A percentile compares a stretch with the other conserved stretches of the same genome.
Evolutionary conservation across 768 basidiomycete species (phyloP).

Genomic region (Pulveroboletus sp.): DNA sequence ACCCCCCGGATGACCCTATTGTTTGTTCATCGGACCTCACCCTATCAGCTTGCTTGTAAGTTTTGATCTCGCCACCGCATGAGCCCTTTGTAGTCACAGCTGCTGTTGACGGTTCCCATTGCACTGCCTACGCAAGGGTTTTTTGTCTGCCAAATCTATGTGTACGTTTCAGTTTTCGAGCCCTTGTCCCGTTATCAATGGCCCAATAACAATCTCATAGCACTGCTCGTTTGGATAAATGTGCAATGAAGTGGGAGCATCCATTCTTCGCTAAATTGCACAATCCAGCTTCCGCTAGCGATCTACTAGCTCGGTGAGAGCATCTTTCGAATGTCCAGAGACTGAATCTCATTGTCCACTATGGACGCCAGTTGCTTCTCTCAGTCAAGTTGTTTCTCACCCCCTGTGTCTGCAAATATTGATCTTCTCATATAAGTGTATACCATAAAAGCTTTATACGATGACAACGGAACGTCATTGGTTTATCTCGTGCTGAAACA

Average conservation of each 20-base stretch:
- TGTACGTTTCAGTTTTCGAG: background rate
- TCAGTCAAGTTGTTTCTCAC: background rate
- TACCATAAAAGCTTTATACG: background rate
- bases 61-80: background rate
- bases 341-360: background rate
- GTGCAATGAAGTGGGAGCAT: too few relatives aligned
- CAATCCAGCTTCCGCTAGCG: background rate
- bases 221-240: constrained; percentile 6
- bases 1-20: too few relatives aligned
- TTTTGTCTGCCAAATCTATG: constrained; percentile 1
- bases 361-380: background rate
- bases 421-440: background rate
- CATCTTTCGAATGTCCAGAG: background rate
- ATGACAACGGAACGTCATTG: background rate
- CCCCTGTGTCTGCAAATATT: background rate
- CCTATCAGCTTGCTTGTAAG: constrained; percentile 6
- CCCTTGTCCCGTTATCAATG: background rate
- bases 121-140: constrained; percentile 5
- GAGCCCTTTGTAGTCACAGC: background rate
- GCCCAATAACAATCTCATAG: background rate
- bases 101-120: background rate
- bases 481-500: background rate
- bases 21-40: background rate
- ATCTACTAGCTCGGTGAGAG: constrained; percentile 1
- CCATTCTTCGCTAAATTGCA: background rate